Conservation (phyloP, 352 stramenopile species). For the Phytophthora citrophthora region DNA sequence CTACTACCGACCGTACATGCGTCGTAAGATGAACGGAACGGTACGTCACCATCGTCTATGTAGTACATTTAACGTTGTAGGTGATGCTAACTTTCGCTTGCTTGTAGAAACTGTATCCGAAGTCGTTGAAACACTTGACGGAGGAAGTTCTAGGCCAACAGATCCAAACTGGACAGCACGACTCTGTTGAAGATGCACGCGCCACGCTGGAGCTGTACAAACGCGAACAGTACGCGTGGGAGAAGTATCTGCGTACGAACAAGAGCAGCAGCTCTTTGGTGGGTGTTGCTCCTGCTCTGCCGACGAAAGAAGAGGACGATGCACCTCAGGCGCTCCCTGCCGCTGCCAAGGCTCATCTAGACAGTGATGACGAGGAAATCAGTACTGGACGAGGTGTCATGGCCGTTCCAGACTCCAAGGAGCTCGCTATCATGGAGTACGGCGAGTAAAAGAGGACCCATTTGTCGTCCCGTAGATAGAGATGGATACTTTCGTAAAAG, state of each 20-base stretch:
- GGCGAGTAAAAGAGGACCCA: constrained; percentile 49
- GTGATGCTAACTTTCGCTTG: constrained; percentile 7
- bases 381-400: constrained; percentile 24
- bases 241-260: constrained; percentile 80
- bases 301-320: constrained; percentile 35
- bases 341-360: constrained; percentile 40
- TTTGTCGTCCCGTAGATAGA: constrained; percentile 3
- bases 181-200: constrained; percentile 88
- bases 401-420: constrained; percentile 61
- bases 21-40: constrained; percentile 83
- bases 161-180: constrained; percentile 87
- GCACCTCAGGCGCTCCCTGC: constrained; percentile 23
- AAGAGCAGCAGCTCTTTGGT: constrained; percentile 62
- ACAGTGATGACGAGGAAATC: constrained; percentile 40
- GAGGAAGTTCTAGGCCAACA: constrained; percentile 67
- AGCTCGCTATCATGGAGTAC: constrained; percentile 79
- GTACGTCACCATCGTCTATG: constrained; percentile 35
- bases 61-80: background rate
- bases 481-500: background rate
- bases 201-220: constrained; percentile 85
- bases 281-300: constrained; percentile 56
- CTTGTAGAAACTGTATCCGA: constrained; percentile 83
- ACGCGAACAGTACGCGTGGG: constrained; percentile 82
- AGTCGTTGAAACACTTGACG: constrained; percentile 80
- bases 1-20: constrained; percentile 88